Percentiles rank a stretch among this genome's conserved stretches.
These are phyloP conservation scores for Syzygium grande DNA, from an alignment of 345 rosid genomes.

Conservation along the genomic window DNA sequence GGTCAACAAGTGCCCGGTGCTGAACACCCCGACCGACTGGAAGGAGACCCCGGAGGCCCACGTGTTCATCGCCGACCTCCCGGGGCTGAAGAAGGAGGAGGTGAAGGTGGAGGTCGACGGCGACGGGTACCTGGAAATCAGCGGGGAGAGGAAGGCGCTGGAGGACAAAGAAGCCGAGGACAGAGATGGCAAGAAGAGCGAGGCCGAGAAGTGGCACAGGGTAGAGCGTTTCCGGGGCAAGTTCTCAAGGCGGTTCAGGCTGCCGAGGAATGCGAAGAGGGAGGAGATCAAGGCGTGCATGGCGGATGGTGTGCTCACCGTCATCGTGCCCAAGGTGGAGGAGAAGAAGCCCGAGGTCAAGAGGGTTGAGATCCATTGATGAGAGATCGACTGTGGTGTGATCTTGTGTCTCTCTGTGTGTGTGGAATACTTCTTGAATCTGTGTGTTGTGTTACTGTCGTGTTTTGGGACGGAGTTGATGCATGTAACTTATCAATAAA, in stretches of 20 bases:
- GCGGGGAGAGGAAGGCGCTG: constrained; percentile 16
- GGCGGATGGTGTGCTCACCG: constrained; percentile 21
- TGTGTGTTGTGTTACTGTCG: not conserved
- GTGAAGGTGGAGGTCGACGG: constrained; percentile 27
- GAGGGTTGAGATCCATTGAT: constrained; percentile 2
- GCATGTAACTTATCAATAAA: not conserved
- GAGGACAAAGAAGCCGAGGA: constrained; percentile 12
- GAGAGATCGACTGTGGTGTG: not conserved
- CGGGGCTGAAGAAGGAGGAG: constrained; percentile 23
- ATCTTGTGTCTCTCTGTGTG: not conserved
- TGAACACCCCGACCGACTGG: constrained; percentile 18
- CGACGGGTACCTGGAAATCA: constrained; percentile 9
- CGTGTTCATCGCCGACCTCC: constrained; percentile 13
- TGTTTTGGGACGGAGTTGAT: not conserved
- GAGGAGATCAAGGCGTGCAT: constrained; percentile 17
- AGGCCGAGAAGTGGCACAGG: constrained; percentile 20
- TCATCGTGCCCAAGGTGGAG: constrained; percentile 15
- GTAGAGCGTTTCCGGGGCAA: constrained; percentile 13
- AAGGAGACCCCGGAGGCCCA: constrained; percentile 24
- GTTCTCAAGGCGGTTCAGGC: constrained; percentile 26
- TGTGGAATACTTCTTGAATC: not conserved
- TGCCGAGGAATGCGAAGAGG: constrained; percentile 17
- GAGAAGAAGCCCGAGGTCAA: constrained; percentile 12
- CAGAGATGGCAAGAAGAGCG: not conserved
- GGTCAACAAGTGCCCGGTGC: constrained; percentile 41